These are phyloP conservation scores for Fusarium proliferatum DNA, from an alignment of 2,329 filamentous ascomycete genomes.

Conservation along the genomic window DNA sequence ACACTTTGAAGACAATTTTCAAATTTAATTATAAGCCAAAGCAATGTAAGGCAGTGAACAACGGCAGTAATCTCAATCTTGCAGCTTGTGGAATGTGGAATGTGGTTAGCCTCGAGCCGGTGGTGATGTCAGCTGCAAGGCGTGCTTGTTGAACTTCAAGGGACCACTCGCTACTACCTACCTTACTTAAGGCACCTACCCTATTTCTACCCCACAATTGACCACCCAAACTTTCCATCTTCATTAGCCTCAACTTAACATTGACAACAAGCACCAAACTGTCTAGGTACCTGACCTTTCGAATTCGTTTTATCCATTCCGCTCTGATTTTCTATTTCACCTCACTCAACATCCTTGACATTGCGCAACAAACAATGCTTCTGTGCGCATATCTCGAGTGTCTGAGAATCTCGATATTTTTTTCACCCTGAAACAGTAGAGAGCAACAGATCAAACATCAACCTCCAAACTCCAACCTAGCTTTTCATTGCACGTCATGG, in stretches of 20 bases:
- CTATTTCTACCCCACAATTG: slow-evolving; percentile 31
- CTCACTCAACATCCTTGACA: neutral
- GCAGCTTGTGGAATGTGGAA: neutral
- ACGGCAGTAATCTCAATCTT: neutral
- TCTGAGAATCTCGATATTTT: slow-evolving; percentile 7
- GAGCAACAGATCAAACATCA: neutral
- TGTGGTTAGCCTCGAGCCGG: neutral
- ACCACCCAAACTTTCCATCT: slow-evolving; percentile 30
- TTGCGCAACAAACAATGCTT: slow-evolving; percentile 24
- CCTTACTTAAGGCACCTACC: slow-evolving; percentile 1
- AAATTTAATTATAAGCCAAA: neutral
- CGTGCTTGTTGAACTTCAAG: neutral
- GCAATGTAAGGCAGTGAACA: neutral
- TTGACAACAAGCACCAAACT: neutral
- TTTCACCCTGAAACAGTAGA: slow-evolving; percentile 16
- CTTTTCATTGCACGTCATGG: slow-evolving; percentile 14
- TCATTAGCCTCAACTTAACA: slow-evolving; percentile 16
- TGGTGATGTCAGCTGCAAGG: slow-evolving; percentile 42
- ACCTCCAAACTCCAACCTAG: neutral
- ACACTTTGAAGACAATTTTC: neutral
- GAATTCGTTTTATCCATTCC: neutral
- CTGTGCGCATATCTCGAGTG: slow-evolving; percentile 1
- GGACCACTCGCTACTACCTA: slow-evolving; percentile 25
- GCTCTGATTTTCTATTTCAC: neutral
- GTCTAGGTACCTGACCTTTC: neutral